Evolutionary conservation across 352 stramenopile species (phyloP).

Genomic region (Phytophthora pistaciae): DNA sequence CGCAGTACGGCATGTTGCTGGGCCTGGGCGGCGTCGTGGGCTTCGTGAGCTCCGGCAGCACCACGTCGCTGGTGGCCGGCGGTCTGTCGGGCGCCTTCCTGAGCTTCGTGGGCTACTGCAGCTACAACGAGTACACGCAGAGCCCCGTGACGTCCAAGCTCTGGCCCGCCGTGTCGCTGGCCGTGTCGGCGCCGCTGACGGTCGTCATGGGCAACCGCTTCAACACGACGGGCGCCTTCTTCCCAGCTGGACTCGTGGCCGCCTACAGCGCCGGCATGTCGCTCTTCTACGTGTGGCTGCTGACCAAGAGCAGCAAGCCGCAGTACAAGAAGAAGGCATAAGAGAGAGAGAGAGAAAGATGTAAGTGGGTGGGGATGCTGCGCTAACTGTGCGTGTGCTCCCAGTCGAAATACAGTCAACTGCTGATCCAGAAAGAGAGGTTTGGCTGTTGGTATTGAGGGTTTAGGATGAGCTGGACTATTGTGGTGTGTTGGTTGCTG

Average conservation of each 20-base stretch:
- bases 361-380: not conserved
- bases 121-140: slow-evolving; percentile 88
- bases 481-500: not conserved
- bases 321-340: slow-evolving; percentile 85
- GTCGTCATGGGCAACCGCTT: slow-evolving; percentile 82
- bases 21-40: slow-evolving; percentile 75
- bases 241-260: slow-evolving; percentile 72
- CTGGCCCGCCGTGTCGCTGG: slow-evolving; percentile 75
- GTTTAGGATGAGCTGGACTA: not conserved
- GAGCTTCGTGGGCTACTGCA: slow-evolving; percentile 85
- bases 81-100: slow-evolving; percentile 75
- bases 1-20: slow-evolving; percentile 79
- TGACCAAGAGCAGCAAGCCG: slow-evolving; percentile 73
- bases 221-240: slow-evolving; percentile 79
- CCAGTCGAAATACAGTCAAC: slow-evolving; percentile 2
- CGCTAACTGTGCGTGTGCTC: not conserved
- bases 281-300: slow-evolving; percentile 82
- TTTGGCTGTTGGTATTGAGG: slow-evolving; percentile 1
- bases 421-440: not conserved
- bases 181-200: slow-evolving; percentile 75
- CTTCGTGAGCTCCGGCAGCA: slow-evolving; percentile 81
- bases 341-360: not conserved
- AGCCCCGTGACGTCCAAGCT: slow-evolving; percentile 83
- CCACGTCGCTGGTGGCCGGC: slow-evolving; percentile 69
- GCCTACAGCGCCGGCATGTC: slow-evolving; percentile 78